A percentile compares a stretch with the other conserved stretches of the same genome.
phyloP scores from a whole-genome alignment of 2,329 filamentous ascomycete species.

The Fusarium cicatricum region DNA sequence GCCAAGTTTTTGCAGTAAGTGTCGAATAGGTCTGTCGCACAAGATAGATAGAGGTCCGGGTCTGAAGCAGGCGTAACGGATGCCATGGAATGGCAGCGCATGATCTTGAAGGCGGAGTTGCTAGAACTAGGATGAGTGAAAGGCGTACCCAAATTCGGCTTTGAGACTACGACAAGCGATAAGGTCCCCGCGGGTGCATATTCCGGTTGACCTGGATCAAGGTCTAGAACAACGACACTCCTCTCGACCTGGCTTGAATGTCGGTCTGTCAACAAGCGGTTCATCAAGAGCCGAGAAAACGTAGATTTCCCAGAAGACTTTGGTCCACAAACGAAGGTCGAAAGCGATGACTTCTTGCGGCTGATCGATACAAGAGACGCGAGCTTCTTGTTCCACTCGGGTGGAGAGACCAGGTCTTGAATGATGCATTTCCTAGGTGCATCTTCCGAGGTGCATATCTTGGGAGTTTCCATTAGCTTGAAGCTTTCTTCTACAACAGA shows the following conservation, averaged over 20 bases:
- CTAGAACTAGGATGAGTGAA: constrained; percentile 66
- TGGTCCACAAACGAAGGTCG: constrained; percentile 71
- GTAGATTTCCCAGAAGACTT: constrained; percentile 82
- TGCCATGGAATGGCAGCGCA: constrained; percentile 73
- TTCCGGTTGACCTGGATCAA: constrained; percentile 82
- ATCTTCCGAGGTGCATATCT: constrained; percentile 65
- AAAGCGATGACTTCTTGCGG: constrained; percentile 47
- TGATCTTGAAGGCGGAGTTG: constrained; percentile 47
- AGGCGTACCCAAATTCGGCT: constrained; percentile 70
- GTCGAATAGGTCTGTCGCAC: constrained; percentile 68
- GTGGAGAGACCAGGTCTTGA: constrained; percentile 64
- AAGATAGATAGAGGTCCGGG: constrained; percentile 71
- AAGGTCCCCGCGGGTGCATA: constrained; percentile 75
- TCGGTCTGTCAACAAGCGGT: constrained; percentile 66
- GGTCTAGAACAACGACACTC: constrained; percentile 69
- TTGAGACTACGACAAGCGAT: constrained; percentile 68
- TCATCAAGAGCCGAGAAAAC: constrained; percentile 71
- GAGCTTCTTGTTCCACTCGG: constrained; percentile 69
- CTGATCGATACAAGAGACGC: constrained; percentile 51
- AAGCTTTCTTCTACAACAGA: background rate
- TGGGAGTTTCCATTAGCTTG: constrained; percentile 24
- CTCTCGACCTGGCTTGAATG: constrained; percentile 14
- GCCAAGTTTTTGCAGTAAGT: constrained; percentile 60
- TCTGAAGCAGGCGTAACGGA: constrained; percentile 71
- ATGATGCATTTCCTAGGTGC: constrained; percentile 58